These are phyloP conservation scores for Mycena vitilis DNA, from an alignment of 768 basidiomycete species.

Conservation along the genomic window DNA sequence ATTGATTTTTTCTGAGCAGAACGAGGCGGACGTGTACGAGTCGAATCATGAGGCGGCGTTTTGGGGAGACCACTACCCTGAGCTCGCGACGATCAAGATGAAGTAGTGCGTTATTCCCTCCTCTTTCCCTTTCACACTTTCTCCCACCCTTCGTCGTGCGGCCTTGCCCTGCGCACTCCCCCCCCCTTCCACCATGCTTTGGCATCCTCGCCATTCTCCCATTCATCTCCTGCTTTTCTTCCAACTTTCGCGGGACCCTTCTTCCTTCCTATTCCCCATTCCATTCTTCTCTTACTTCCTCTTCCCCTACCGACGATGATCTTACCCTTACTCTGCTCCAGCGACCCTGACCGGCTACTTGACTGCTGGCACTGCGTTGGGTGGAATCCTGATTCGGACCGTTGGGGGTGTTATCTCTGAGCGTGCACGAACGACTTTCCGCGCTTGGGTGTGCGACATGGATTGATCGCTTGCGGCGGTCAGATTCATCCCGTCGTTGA, in stretches of 20 bases:
- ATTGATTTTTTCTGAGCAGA: conserved; percentile 41
- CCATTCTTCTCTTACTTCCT: not conserved
- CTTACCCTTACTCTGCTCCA: conserved; percentile 30
- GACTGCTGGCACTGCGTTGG: conserved; percentile 65
- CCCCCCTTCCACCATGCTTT: too few relatives aligned
- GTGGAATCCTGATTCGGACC: conserved; percentile 34
- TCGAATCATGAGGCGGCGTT: conserved; percentile 57
- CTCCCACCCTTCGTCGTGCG: not conserved
- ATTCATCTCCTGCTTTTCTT: too few relatives aligned
- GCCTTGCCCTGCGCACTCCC: too few relatives aligned
- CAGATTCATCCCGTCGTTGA: too few relatives aligned
- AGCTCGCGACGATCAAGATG: conserved; percentile 54
- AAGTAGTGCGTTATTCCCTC: conserved; percentile 56
- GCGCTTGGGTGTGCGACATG: too few relatives aligned
- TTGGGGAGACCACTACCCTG: conserved; percentile 57
- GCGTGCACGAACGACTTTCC: not conserved
- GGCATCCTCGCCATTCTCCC: too few relatives aligned
- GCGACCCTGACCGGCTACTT: conserved; percentile 59
- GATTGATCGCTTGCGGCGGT: too few relatives aligned
- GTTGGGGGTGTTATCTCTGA: conserved; percentile 29
- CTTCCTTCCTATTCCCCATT: too few relatives aligned
- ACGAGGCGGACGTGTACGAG: conserved; percentile 62
- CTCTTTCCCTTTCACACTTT: not conserved
- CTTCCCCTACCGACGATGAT: conserved; percentile 9
- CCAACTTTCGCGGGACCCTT: too few relatives aligned